These are phyloP conservation scores for Colletotrichum gigasporum DNA, from an alignment of 2,329 filamentous ascomycete genomes.

Conservation along the genomic window DNA sequence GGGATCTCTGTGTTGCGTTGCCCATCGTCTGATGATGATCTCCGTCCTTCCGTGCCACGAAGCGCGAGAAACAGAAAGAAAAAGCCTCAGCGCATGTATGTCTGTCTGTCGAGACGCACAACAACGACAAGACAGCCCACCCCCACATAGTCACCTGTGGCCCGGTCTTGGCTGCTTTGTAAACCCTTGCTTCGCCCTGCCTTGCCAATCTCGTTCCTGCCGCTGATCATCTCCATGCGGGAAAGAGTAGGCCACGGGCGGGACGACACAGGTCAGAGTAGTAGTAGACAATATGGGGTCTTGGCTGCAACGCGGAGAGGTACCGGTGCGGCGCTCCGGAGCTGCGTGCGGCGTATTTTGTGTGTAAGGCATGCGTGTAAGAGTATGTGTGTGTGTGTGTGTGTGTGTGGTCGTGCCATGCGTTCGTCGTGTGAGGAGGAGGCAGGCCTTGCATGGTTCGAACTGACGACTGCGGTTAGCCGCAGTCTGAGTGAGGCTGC, in stretches of 20 bases:
- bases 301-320: background rate
- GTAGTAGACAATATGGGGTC: background rate
- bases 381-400: too few species aligned
- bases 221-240: background rate
- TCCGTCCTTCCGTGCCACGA: background rate
- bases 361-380: too few species aligned
- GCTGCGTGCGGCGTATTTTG: constrained; percentile 3
- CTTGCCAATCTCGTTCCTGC: constrained; percentile 3
- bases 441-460: background rate
- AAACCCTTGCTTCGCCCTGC: background rate
- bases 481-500: too few species aligned
- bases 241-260: background rate
- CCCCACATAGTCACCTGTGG: background rate
- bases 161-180: background rate
- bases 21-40: background rate
- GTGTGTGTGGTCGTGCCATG: constrained; percentile 24
- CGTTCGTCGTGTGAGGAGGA: background rate
- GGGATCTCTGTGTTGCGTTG: background rate
- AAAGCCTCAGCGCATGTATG: too few species aligned
- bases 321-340: constrained; percentile 2
- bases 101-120: too few species aligned
- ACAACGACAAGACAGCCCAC: too few species aligned
- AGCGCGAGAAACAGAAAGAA: too few species aligned
- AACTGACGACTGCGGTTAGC: constrained; percentile 2
- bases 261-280: background rate